phyloP scores from a whole-genome alignment of 805 yeast species.

The Wickerhamiella nectarea region DNA sequence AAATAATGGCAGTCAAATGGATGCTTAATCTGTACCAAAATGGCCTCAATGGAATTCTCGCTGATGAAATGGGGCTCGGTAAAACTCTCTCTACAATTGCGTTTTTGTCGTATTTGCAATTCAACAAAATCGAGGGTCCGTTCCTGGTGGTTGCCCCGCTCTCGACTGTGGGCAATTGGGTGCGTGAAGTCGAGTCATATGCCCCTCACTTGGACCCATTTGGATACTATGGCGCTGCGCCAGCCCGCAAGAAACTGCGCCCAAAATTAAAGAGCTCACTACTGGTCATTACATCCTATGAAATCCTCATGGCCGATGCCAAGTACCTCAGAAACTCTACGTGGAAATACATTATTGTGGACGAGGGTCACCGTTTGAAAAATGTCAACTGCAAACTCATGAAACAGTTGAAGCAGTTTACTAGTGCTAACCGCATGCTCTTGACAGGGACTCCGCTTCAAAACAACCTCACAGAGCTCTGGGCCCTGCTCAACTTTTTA shows the following conservation, averaged over 20 bases:
- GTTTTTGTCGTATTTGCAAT: constrained; percentile 58
- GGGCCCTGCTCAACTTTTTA: constrained; percentile 85
- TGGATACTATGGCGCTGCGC: constrained; percentile 48
- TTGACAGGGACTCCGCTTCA: constrained; percentile 96
- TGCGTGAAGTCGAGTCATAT: constrained; percentile 51
- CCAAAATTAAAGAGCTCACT: constrained; percentile 26
- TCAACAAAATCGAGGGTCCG: constrained; percentile 68
- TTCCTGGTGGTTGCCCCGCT: constrained; percentile 92
- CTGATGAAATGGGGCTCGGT: constrained; percentile 97
- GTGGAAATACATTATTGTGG: constrained; percentile 83
- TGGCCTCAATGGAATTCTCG: constrained; percentile 87
- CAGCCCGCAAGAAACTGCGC: constrained; percentile 37
- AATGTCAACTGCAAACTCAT: constrained; percentile 69
- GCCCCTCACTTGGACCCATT: constrained; percentile 56
- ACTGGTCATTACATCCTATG: constrained; percentile 71
- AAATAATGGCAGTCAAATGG: constrained; percentile 86
- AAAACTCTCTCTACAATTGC: constrained; percentile 85
- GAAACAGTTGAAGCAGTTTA: constrained; percentile 50
- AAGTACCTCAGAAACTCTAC: constrained; percentile 35
- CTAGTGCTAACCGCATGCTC: constrained; percentile 50
- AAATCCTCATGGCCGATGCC: constrained; percentile 59
- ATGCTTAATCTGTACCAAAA: constrained; percentile 75
- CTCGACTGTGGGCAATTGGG: constrained; percentile 81
- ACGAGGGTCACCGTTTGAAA: constrained; percentile 90
- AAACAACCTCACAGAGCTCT: constrained; percentile 75